These are phyloP conservation scores for Lepiota subincarnata DNA, from an alignment of 768 basidiomycete genomes.

Conservation along the genomic window DNA sequence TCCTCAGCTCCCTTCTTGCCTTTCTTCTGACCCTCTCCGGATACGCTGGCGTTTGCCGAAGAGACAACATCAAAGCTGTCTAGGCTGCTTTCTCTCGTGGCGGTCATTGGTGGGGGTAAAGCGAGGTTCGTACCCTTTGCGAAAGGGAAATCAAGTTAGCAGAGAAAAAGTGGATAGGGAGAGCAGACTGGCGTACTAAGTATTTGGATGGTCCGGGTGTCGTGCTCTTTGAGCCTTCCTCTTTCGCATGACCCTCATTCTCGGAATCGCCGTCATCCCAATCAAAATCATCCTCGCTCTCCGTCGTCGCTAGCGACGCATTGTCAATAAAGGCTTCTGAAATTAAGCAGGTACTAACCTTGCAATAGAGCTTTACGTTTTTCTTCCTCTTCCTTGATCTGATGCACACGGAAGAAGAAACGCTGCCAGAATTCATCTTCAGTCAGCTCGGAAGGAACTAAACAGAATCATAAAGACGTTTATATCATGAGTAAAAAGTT, in stretches of 20 bases:
- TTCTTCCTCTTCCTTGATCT: conserved; percentile 75
- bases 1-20: background rate
- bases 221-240: conserved; percentile 1
- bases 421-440: conserved; percentile 77
- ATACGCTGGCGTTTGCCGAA: conserved; percentile 46
- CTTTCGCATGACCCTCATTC: conserved; percentile 45
- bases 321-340: background rate
- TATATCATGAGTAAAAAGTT: conserved; percentile 1
- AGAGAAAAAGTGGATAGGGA: conserved; percentile 1
- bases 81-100: conserved; percentile 57
- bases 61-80: conserved; percentile 69
- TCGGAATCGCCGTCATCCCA: conserved; percentile 95
- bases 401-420: conserved; percentile 86
- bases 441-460: conserved; percentile 67
- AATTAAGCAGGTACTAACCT: conserved; percentile 37
- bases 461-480: background rate
- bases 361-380: conserved; percentile 73
- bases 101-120: conserved; percentile 30
- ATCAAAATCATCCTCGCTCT: conserved; percentile 83
- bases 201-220: conserved; percentile 5
- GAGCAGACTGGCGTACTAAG: conserved; percentile 7
- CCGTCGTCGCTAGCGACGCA: conserved; percentile 43
- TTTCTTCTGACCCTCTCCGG: conserved; percentile 29
- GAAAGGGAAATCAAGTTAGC: background rate
- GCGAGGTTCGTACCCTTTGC: conserved; percentile 11